Percentiles rank a stretch among this genome's conserved stretches.
These are phyloP conservation scores for Halophytophthora batemanensis DNA, from an alignment of 352 stramenopile genomes.

Conservation along the genomic window DNA sequence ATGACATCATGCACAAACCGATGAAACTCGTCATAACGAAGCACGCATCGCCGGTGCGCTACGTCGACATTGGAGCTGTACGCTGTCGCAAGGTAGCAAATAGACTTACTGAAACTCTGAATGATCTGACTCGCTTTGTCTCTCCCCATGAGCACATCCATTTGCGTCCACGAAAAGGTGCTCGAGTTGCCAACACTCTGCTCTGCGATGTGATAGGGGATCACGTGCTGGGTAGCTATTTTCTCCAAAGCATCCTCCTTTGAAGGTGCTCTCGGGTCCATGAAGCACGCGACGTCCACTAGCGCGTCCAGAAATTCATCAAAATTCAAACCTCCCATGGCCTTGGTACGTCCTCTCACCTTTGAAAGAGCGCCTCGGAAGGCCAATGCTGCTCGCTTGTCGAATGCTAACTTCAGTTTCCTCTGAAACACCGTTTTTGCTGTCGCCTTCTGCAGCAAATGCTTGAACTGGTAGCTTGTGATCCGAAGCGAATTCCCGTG, in stretches of 20 bases:
- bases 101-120: constrained; percentile 37
- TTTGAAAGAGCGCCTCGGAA: constrained; percentile 23
- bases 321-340: constrained; percentile 33
- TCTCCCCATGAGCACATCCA: constrained; percentile 30
- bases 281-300: constrained; percentile 40
- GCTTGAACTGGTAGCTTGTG: constrained; percentile 69
- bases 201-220: constrained; percentile 36
- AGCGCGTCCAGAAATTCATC: constrained; percentile 62
- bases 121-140: constrained; percentile 27
- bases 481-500: constrained; percentile 39
- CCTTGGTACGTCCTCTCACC: constrained; percentile 11
- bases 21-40: constrained; percentile 52
- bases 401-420: constrained; percentile 43
- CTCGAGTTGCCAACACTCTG: constrained; percentile 7
- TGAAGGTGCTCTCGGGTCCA: constrained; percentile 29
- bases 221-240: constrained; percentile 30
- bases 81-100: constrained; percentile 40
- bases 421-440: constrained; percentile 14
- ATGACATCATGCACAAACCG: constrained; percentile 51
- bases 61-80: constrained; percentile 45
- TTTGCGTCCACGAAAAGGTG: constrained; percentile 36
- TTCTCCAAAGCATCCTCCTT: constrained; percentile 40
- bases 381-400: constrained; percentile 25
- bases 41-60: constrained; percentile 20
- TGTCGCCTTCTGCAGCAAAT: constrained; percentile 41